These are phyloP conservation scores for Cyclotella baltica DNA, from an alignment of 108 stramenopile species.

Conservation along the genomic window DNA sequence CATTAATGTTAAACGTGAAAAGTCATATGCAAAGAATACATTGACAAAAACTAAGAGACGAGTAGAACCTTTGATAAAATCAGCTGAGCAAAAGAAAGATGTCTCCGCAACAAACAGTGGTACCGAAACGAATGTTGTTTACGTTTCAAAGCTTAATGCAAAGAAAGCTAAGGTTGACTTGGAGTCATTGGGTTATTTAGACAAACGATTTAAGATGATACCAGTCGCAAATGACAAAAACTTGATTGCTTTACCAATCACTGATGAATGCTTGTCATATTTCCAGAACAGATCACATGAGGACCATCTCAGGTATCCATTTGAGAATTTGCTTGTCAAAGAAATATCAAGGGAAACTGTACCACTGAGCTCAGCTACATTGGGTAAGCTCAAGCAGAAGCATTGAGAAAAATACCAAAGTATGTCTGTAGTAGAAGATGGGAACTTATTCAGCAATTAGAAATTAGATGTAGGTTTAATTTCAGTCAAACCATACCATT, in stretches of 20 bases:
- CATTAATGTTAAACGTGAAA: slow-evolving; percentile 1
- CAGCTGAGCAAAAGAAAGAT: background rate
- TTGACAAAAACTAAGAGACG: background rate
- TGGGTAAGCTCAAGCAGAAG: slow-evolving; percentile 38
- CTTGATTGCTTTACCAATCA: slow-evolving; percentile 65
- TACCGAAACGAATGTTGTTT: slow-evolving; percentile 60
- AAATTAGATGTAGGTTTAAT: too few relatives aligned
- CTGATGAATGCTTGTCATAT: slow-evolving; percentile 16
- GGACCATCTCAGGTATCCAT: background rate
- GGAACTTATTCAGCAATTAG: too few relatives aligned
- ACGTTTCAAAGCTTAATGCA: slow-evolving; percentile 62
- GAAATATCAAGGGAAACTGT: slow-evolving; percentile 21
- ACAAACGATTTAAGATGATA: slow-evolving; percentile 76
- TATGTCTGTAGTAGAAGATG: too few relatives aligned
- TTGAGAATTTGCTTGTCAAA: slow-evolving; percentile 9
- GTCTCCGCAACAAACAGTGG: background rate
- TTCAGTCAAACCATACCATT: too few relatives aligned
- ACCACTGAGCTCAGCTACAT: slow-evolving; percentile 33
- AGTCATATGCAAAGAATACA: background rate
- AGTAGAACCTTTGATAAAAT: background rate
- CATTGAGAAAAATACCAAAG: background rate
- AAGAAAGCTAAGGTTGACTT: slow-evolving; percentile 64
- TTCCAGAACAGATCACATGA: background rate
- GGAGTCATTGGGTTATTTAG: slow-evolving; percentile 56
- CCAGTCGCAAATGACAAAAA: slow-evolving; percentile 27